These are phyloP conservation scores for Kazachstania sp. DNA, from an alignment of 1,139 yeast genomes.

Conservation along the genomic window DNA sequence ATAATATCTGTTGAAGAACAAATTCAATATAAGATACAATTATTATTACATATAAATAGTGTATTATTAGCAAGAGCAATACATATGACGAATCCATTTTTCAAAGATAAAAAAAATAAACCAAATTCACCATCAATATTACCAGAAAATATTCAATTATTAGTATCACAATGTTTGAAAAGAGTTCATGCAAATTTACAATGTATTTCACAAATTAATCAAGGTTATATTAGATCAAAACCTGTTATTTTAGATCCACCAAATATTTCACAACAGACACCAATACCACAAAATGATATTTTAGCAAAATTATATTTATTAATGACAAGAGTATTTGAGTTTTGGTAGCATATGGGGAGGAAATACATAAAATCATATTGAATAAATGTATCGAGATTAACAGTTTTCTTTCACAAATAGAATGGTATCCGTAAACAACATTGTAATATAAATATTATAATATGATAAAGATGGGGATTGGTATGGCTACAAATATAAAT, in stretches of 20 bases:
- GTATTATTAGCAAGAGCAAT: conserved; percentile 24
- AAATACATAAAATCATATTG: too few relatives aligned
- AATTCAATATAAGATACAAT: conserved; percentile 28
- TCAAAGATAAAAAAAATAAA: conserved; percentile 7
- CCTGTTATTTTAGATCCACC: conserved; percentile 28
- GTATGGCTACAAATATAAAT: not conserved
- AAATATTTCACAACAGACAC: conserved; percentile 16
- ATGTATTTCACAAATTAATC: conserved; percentile 30
- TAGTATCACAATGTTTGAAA: conserved; percentile 25
- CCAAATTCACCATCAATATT: not conserved
- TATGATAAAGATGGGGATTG: too few relatives aligned
- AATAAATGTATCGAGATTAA: too few relatives aligned
- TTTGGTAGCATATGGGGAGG: conserved; percentile 16
- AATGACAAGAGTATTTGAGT: conserved; percentile 28
- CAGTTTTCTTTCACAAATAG: too few relatives aligned
- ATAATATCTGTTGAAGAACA: conserved; percentile 15
- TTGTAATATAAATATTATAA: too few relatives aligned
- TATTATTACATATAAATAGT: conserved; percentile 30
- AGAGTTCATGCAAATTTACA: conserved; percentile 32
- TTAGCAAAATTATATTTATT: conserved; percentile 28
- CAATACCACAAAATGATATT: conserved; percentile 26
- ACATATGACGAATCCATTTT: conserved; percentile 18
- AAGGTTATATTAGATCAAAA: conserved; percentile 22
- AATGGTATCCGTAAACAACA: too few relatives aligned
- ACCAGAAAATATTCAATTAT: conserved; percentile 14